phyloP scores from a whole-genome alignment of 306 rosid genomes.

The Medicago ruthenica region DNA sequence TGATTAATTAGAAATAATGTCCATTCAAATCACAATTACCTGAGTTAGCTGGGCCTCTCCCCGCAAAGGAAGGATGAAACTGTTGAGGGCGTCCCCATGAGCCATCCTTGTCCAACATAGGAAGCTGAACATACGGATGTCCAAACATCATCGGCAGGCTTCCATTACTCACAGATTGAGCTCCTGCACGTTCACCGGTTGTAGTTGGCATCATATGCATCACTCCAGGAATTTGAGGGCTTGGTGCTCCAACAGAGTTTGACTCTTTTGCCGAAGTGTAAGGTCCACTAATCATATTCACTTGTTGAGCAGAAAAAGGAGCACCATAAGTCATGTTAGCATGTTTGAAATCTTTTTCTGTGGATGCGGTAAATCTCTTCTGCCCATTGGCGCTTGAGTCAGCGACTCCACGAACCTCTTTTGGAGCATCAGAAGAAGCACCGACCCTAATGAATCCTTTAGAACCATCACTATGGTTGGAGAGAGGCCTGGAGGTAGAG shows the following conservation, averaged over 20 bases:
- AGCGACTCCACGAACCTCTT: conserved; percentile 58
- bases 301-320: conserved; percentile 64
- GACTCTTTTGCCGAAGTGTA: conserved; percentile 66
- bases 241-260: conserved; percentile 53
- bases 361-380: conserved; percentile 61
- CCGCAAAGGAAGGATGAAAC: conserved; percentile 65
- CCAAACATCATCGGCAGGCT: conserved; percentile 81
- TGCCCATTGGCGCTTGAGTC: conserved; percentile 67
- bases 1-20: conserved; percentile 21
- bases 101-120: conserved; percentile 78
- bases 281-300: conserved; percentile 69
- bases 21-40: conserved; percentile 56
- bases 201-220: conserved; percentile 69
- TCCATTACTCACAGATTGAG: conserved; percentile 61
- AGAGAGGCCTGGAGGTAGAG: conserved; percentile 67
- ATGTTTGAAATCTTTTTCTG: conserved; percentile 74
- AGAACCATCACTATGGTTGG: conserved; percentile 63
- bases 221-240: conserved; percentile 67
- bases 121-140: conserved; percentile 80
- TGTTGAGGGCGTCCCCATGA: conserved; percentile 87
- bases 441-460: conserved; percentile 64
- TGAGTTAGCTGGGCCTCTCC: conserved; percentile 71
- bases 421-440: conserved; percentile 63
- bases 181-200: conserved; percentile 62
- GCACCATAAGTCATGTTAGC: conserved; percentile 57